These are phyloP conservation scores for Phytophthora cajani DNA, from an alignment of 352 stramenopile species.

Conservation along the genomic window DNA sequence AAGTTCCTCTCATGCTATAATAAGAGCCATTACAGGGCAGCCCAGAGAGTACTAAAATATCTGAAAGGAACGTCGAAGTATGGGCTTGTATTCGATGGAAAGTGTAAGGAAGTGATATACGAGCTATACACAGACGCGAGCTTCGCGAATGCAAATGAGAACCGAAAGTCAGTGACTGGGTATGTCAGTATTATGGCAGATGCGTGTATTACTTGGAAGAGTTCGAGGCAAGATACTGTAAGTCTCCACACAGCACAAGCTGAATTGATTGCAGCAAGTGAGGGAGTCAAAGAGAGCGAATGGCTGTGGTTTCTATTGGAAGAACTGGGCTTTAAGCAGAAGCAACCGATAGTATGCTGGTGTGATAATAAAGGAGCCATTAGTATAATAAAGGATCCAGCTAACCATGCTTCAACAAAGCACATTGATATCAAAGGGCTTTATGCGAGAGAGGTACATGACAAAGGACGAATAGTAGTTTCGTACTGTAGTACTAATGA, in stretches of 20 bases:
- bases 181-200: constrained; percentile 16
- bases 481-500: no score
- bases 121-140: constrained; percentile 21
- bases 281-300: constrained; percentile 17
- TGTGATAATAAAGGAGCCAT: neutral
- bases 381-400: neutral
- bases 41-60: no score
- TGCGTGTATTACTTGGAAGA: constrained; percentile 17
- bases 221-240: constrained; percentile 9
- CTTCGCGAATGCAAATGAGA: constrained; percentile 20
- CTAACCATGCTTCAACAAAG: neutral
- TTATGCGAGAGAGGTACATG: neutral
- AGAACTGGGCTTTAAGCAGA: constrained; percentile 11
- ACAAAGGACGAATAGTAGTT: no score
- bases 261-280: constrained; percentile 22
- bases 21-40: no score
- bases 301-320: constrained; percentile 15
- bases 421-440: neutral
- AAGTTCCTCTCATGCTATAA: no score
- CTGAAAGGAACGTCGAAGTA: neutral
- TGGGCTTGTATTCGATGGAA: constrained; percentile 13
- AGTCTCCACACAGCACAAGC: constrained; percentile 17
- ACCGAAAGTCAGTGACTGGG: constrained; percentile 7
- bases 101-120: constrained; percentile 8
- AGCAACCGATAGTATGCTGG: neutral